Base-by-base conservation (phyloP, 2,329 filamentous ascomycete species). In the Aspergillus ustus region DNA sequence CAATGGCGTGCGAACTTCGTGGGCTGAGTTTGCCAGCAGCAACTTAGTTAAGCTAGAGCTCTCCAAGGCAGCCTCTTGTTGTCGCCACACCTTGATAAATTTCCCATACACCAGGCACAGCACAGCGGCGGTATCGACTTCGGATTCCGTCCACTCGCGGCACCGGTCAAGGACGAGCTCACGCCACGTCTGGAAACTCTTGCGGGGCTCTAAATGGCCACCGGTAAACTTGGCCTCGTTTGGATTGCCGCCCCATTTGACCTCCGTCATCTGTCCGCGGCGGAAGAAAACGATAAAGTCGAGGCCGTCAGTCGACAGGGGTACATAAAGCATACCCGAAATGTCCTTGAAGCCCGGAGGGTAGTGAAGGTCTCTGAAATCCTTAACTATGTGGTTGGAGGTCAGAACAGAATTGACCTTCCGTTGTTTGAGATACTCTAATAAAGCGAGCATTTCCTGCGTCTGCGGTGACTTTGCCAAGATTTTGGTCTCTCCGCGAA, bases 231-330 rank as follows among this genome's bases (percentile, higher is more conserved):
- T 64, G 89, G 83, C 71, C 88, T 68, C 66, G 48, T 75, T 69
- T 0, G 73, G 72, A 93, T 97, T 2, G 89, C 73, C 73, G 1
- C 72, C 72, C 73, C 93, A 2, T 91, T 92, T 92, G 89, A 96
- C 74, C 89, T 93, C 20, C 91, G 91, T 76, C 92, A 89, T 70
- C 85, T 90, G 29, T 87, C 73, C 91, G 67, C 84, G 89, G n/a
- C 93, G 86, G 78, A 96, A 96, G 72, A 97, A 96, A 0, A 93
- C 91, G 48, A 97, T 96, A 69, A 97, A 97, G 69, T 97, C 93
- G 31, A 82, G 82, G 0, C 93, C 93, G 1, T 87, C 86, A 0
- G 86, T 82, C 17, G 91, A 93, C 2, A 97, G 79, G 0, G 93
- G 93, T 0, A 97, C 92, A 57, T 96, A 88, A 0, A 97, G 79